Percentiles rank a stretch among this genome's conserved stretches.
These are phyloP conservation scores for Didymella pomorum DNA, from an alignment of 2,329 filamentous ascomycete genomes.

Conservation along the genomic window DNA sequence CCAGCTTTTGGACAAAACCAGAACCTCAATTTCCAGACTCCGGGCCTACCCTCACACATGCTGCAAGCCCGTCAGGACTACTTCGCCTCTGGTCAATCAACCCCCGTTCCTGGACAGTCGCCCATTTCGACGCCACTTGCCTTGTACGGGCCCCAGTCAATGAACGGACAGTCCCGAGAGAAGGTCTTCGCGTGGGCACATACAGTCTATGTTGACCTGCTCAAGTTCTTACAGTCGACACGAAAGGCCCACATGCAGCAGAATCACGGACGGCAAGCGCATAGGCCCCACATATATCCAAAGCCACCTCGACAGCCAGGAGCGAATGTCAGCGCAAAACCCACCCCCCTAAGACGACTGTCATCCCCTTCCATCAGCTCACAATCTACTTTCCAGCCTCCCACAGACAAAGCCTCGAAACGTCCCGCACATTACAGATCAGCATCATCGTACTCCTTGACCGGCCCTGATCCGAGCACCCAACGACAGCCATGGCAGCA, in stretches of 20 bases:
- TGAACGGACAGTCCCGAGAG: slow-evolving; percentile 55
- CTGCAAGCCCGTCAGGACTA: slow-evolving; percentile 35
- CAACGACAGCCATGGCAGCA: slow-evolving; percentile 42
- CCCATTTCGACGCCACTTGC: slow-evolving; percentile 29
- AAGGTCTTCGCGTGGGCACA: slow-evolving; percentile 57
- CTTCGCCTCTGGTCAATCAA: slow-evolving; percentile 42
- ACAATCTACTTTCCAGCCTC: slow-evolving; percentile 31
- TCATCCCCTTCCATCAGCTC: slow-evolving; percentile 38
- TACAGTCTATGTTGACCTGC: slow-evolving; percentile 58
- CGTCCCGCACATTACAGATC: slow-evolving; percentile 43
- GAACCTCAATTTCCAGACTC: slow-evolving; percentile 9
- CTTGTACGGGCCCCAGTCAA: slow-evolving; percentile 54
- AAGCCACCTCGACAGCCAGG: slow-evolving; percentile 67
- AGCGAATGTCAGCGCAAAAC: slow-evolving; percentile 57
- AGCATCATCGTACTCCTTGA: slow-evolving; percentile 40
- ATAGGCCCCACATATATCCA: slow-evolving; percentile 67
- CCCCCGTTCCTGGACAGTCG: slow-evolving; percentile 36
- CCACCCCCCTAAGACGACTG: slow-evolving; percentile 45
- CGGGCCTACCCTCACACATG: slow-evolving; percentile 10
- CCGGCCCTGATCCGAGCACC: slow-evolving; percentile 23
- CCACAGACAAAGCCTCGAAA: slow-evolving; percentile 30
- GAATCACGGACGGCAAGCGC: slow-evolving; percentile 52
- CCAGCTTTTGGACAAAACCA: slow-evolving; percentile 37
- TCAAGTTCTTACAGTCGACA: slow-evolving; percentile 58
- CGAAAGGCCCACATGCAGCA: slow-evolving; percentile 52